Percentiles rank a stretch among this genome's conserved stretches.
These are phyloP conservation scores for Cicer bijugum DNA, from an alignment of 306 rosid species.

Conservation along the genomic window DNA sequence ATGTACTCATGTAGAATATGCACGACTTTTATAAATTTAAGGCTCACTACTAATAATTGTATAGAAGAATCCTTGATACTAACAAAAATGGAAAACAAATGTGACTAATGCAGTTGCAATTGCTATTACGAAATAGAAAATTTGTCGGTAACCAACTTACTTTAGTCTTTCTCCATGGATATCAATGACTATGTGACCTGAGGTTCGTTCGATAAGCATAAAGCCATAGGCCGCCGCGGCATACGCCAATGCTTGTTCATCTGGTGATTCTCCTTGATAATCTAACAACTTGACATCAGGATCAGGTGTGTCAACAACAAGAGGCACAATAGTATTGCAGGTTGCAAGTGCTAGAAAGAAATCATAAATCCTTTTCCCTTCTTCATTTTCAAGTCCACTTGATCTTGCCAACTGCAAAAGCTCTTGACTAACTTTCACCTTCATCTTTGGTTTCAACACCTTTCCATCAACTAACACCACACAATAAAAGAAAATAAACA, in stretches of 20 bases:
- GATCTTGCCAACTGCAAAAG: slow-evolving; percentile 61
- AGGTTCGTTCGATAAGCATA: slow-evolving; percentile 86
- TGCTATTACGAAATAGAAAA: not conserved
- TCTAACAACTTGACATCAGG: slow-evolving; percentile 74
- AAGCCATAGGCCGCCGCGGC: slow-evolving; percentile 95
- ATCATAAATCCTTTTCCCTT: slow-evolving; percentile 62
- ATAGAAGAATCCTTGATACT: too few relatives aligned
- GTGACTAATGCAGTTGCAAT: not conserved
- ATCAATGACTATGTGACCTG: slow-evolving; percentile 84
- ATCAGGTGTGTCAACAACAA: slow-evolving; percentile 71
- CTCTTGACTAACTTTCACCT: slow-evolving; percentile 66
- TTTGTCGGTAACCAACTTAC: slow-evolving; percentile 52
- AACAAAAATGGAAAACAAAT: not conserved
- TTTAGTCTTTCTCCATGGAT: slow-evolving; percentile 73
- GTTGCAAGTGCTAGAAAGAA: slow-evolving; percentile 93
- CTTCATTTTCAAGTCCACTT: slow-evolving; percentile 50
- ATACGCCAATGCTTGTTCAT: slow-evolving; percentile 92
- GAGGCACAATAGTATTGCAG: slow-evolving; percentile 97
- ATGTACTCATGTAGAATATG: too few relatives aligned
- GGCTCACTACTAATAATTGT: too few relatives aligned
- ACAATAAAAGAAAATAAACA: slow-evolving; percentile 28
- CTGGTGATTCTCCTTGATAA: slow-evolving; percentile 99
- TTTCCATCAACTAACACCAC: slow-evolving; percentile 71
- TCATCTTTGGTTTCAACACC: slow-evolving; percentile 74
- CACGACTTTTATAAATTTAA: too few relatives aligned